Conservation (phyloP, 192 early-diverging fungal species). For the Rhizoclosmatium sp. region DNA sequence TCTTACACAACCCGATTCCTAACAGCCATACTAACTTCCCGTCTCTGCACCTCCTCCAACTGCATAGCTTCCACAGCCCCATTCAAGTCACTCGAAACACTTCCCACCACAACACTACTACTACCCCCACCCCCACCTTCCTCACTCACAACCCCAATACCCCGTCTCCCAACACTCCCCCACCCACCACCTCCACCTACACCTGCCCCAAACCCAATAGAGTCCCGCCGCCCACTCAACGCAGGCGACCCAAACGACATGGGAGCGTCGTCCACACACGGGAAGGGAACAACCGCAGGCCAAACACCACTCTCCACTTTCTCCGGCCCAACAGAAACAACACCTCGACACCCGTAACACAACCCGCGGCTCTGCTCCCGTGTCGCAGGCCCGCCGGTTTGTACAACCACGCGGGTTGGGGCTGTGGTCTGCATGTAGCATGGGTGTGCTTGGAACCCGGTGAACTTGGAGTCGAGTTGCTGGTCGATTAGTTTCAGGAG, state of each 20-base stretch:
- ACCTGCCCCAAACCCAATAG: background rate
- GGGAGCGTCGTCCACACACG: background rate
- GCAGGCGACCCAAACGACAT: background rate
- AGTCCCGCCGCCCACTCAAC: background rate
- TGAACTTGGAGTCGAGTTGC: conserved; percentile 26
- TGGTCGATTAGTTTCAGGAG: conserved; percentile 34
- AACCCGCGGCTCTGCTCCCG: background rate
- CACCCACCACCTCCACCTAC: background rate
- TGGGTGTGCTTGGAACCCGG: background rate
- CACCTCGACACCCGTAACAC: conserved; percentile 32
- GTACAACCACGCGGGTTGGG: background rate
- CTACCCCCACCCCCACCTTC: background rate
- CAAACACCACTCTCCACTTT: conserved; percentile 1
- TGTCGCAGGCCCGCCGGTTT: conserved; percentile 1
- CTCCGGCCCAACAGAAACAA: conserved; percentile 22
- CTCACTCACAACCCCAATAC: background rate
- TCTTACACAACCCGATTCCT: conserved; percentile 23
- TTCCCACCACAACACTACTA: background rate
- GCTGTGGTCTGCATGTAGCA: background rate
- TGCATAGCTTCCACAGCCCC: conserved; percentile 27
- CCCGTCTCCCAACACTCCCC: background rate
- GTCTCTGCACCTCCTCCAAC: conserved; percentile 23
- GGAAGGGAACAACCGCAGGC: conserved; percentile 5
- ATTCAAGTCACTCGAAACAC: conserved; percentile 19
- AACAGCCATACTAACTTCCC: conserved; percentile 26